A percentile compares a stretch with the other conserved stretches of the same genome.
These are phyloP conservation scores for Tieghemostelium lacteum DNA, from an alignment of 78 protist genomes.

Conservation along the genomic window DNA sequence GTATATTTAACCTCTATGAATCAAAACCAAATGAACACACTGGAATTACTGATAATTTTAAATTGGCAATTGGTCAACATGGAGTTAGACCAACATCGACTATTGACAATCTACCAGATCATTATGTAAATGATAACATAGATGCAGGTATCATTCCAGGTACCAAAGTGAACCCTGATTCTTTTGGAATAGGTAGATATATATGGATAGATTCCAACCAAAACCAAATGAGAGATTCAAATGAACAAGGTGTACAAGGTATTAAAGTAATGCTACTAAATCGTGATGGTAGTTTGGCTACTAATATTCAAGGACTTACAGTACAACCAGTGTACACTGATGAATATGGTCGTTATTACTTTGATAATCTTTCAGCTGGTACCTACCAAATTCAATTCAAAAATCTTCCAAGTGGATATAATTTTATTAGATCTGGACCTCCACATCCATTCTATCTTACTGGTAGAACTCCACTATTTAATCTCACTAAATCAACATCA, in stretches of 20 bases:
- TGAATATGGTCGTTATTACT: constrained; percentile 1
- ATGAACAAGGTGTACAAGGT: constrained; percentile 11
- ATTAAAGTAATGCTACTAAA: not conserved
- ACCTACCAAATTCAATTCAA: not conserved
- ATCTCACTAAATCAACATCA: not conserved
- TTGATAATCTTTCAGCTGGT: constrained; percentile 42
- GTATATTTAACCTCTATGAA: too few relatives aligned
- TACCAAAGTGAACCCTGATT: not conserved
- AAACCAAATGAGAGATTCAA: not conserved
- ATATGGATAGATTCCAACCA: constrained; percentile 31
- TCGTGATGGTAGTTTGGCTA: not conserved
- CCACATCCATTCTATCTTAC: not conserved
- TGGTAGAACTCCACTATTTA: not conserved
- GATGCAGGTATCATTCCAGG: constrained; percentile 42
- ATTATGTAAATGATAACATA: constrained; percentile 3
- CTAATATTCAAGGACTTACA: not conserved
- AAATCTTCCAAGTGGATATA: not conserved
- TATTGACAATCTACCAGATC: constrained; percentile 14
- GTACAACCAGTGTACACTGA: not conserved
- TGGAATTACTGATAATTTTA: not conserved
- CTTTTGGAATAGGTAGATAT: constrained; percentile 41
- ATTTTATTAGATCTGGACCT: not conserved
- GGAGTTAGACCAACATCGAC: not conserved
- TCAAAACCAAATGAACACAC: constrained; percentile 1
- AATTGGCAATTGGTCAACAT: not conserved